Percentiles rank a stretch among this genome's conserved stretches.
These are phyloP conservation scores for Madurella fahalii DNA, from an alignment of 2,329 filamentous ascomycete genomes.

Conservation along the genomic window DNA sequence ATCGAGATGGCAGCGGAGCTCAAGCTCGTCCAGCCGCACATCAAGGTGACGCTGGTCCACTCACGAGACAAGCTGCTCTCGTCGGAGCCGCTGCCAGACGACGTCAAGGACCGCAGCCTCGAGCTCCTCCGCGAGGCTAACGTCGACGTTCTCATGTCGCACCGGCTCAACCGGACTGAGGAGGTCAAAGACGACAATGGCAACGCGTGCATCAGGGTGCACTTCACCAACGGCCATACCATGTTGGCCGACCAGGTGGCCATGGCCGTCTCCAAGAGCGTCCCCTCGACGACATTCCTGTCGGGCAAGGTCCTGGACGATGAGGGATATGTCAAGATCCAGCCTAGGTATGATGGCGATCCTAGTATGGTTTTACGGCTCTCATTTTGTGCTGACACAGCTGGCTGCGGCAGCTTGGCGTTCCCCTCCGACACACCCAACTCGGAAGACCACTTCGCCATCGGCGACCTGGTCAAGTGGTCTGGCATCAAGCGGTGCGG, in stretches of 20 bases:
- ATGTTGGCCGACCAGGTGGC: constrained; percentile 63
- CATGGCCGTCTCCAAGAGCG: constrained; percentile 62
- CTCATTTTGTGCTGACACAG: background rate
- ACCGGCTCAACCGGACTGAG: constrained; percentile 50
- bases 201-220: constrained; percentile 42
- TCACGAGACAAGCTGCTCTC: constrained; percentile 67
- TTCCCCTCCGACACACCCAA: constrained; percentile 55
- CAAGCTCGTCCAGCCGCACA: constrained; percentile 60
- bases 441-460: constrained; percentile 58
- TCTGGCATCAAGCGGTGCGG: constrained; percentile 77
- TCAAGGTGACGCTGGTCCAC: constrained; percentile 70
- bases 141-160: constrained; percentile 61
- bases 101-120: constrained; percentile 60
- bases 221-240: constrained; percentile 56
- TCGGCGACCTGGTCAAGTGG: constrained; percentile 68
- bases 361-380: background rate
- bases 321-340: constrained; percentile 63
- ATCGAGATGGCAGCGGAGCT: constrained; percentile 80
- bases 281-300: constrained; percentile 60
- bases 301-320: constrained; percentile 55
- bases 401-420: constrained; percentile 41
- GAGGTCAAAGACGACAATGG: constrained; percentile 44
- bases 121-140: constrained; percentile 57
- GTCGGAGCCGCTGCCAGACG: constrained; percentile 66
- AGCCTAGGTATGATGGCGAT: constrained; percentile 42